Base-by-base conservation (phyloP, 805 yeast species). In the Candida chilensis region DNA sequence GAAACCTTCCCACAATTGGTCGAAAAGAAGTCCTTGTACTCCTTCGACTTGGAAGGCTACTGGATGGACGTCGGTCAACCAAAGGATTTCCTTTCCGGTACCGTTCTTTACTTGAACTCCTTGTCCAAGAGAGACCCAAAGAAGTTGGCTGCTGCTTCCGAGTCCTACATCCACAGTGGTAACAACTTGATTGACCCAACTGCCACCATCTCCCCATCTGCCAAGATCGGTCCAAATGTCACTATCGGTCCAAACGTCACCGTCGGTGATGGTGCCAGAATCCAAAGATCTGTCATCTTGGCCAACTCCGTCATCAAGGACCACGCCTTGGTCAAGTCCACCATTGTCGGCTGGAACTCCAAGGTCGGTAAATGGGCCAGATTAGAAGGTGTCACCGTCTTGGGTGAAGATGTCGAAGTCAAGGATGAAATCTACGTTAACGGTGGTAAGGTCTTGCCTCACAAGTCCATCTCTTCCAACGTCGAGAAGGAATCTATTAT, bases 51-150 rank as follows among this genome's bases (percentile, higher is more conserved):
- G 54, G 96, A 92, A 71, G 97, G 98, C 44, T 92, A 78, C 84
- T 92, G 99, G 99, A 92, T 92, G 98, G 99, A 92, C 64, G 96
- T 92, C 47, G 99, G 99, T 64, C 99, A 92, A 73, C 99, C 99
- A 74, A 92, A 90, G 77, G 99, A 92, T 67, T 92, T 87, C 79
- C 67, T 92, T 43, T 78, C 95, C 37, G 99, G 99, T 62, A 85
- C 96, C 50, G 78, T 87, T 47, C 70, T 90, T 42, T 92, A 88
- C 74, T 73, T 92, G 60, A 72, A 82, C 57, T 80, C 97, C 33
- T 67, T 87, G 54, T 61, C 90, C 48, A 82, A 82, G 76, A 85
- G 79, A 65, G 55, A 65, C 45, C 83, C 96, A 40, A 72, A 72
- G 47, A 55, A 65, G 44, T 76, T 88, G 55, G 73, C 78, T 37